These are phyloP conservation scores for Aspergillus panamensis DNA, from an alignment of 495 filamentous ascomycete species.

Conservation along the genomic window DNA sequence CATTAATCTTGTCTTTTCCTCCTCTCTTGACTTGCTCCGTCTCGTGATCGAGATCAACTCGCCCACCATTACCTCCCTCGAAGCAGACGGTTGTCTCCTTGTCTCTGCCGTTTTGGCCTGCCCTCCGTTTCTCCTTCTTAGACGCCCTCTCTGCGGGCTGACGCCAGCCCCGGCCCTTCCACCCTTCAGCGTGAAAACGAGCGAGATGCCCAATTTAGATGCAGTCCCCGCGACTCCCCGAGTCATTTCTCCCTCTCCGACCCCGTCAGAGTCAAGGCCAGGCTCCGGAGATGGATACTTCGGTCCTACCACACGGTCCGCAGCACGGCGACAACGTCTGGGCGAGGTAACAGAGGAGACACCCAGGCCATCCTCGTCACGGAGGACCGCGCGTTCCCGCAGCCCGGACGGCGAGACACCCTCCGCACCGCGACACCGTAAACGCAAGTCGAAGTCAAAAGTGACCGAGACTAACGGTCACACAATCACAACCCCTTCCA, in stretches of 20 bases:
- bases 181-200: conserved; percentile 41
- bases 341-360: conserved; percentile 44
- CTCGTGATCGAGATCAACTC: conserved; percentile 1
- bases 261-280: conserved; percentile 52
- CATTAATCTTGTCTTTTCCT: conserved; percentile 8
- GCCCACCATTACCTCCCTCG: conserved; percentile 30
- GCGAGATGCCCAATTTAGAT: conserved; percentile 45
- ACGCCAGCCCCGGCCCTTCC: conserved; percentile 44
- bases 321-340: conserved; percentile 49
- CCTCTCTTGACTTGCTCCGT: background rate
- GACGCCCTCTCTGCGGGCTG: conserved; percentile 50
- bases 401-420: conserved; percentile 19
- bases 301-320: conserved; percentile 62
- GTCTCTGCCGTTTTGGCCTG: conserved; percentile 27
- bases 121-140: conserved; percentile 22
- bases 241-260: conserved; percentile 68
- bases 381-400: conserved; percentile 22
- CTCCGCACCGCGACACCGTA: conserved; percentile 37
- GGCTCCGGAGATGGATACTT: conserved; percentile 51
- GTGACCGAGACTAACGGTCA: conserved; percentile 37
- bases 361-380: conserved; percentile 46
- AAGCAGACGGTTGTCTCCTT: conserved; percentile 12
- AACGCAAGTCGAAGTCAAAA: conserved; percentile 43
- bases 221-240: conserved; percentile 62
- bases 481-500: conserved; percentile 42